Base-by-base conservation (phyloP, 441 rosid genomes). In the Dalechampia spathulata region DNA sequence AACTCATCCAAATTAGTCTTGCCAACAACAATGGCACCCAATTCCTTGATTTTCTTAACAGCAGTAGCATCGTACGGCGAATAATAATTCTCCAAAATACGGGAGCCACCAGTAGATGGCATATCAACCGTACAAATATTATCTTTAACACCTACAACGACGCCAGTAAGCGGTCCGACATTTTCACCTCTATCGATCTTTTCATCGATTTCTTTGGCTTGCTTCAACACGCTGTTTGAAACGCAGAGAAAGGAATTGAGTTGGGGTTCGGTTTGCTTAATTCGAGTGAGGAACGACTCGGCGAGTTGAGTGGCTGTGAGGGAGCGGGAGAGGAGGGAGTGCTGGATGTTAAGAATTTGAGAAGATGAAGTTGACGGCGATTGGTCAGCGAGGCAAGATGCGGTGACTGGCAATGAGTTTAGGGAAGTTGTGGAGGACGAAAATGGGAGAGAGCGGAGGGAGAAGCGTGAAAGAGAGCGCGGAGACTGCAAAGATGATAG, bases 1-100 rank as follows among this genome's bases (percentile, higher is more conserved):
- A 91, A 91, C 63, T 91, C 96, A 72, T 88, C 98, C 82, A 91
- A 54, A 76, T 91, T 91, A 34, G 98, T 86, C 76, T 88, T 91
- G 6, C 98, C 98, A 41, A 86, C 76, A 49, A 88, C 83, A 69
- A 88, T 83, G 39, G 81, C 95, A 22, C 93, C 91, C 57, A 65
- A 46, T 20, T 81, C 86, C 75, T 77, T 84, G 43, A 83, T 42
- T 71, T 76, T 78, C 75, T 65, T 81, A 34, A 91, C 83, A 6
- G 80, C 83, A 1, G 95, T 86, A 1, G 98, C 95, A 58, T 86
- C 95, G 22, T 76, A 88, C 10, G 98, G 95, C 0, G 96, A 80
- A 34, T 71, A 72, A 62, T 91, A 91, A 7, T 75, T 74, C 74
- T 80, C 81, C 46, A 91, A 68, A 56, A 88, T 77, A 32, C 83